These are phyloP conservation scores for Knufia fluminis DNA, from an alignment of 2,329 filamentous ascomycete genomes.

Conservation along the genomic window DNA sequence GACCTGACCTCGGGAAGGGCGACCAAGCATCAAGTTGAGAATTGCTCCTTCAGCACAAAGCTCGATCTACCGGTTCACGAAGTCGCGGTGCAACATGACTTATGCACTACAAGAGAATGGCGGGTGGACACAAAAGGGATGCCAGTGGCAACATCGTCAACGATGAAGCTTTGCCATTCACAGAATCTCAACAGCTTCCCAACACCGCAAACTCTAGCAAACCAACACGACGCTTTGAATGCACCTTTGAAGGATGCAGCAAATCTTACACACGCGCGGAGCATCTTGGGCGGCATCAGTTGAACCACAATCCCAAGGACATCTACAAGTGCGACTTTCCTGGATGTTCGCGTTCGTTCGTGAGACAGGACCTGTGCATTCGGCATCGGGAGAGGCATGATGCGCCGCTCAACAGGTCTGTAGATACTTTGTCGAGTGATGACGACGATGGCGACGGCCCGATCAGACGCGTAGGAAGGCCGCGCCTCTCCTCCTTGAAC, in stretches of 20 bases:
- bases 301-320: conserved; percentile 93
- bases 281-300: conserved; percentile 89
- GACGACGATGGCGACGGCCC: background rate
- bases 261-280: conserved; percentile 96
- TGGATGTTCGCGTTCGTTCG: conserved; percentile 81
- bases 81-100: background rate
- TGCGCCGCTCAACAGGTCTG: conserved; percentile 43
- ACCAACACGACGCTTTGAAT: conserved; percentile 52
- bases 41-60: no score
- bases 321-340: conserved; percentile 91
- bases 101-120: conserved; percentile 16
- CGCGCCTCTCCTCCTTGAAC: conserved; percentile 12
- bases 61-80: no score
- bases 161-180: conserved; percentile 33
- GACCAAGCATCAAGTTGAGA: no score
- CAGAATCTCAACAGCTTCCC: conserved; percentile 34
- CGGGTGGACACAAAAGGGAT: conserved; percentile 30
- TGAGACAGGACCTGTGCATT: conserved; percentile 84
- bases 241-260: conserved; percentile 75
- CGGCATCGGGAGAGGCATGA: conserved; percentile 74
- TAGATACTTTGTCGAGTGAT: conserved; percentile 22
- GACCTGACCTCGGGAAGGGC: background rate
- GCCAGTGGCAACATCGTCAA: conserved; percentile 15
- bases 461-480: conserved; percentile 4
- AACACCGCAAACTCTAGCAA: conserved; percentile 22